Base-by-base conservation (phyloP, 441 rosid species). In the Lagerstroemia fauriei region DNA sequence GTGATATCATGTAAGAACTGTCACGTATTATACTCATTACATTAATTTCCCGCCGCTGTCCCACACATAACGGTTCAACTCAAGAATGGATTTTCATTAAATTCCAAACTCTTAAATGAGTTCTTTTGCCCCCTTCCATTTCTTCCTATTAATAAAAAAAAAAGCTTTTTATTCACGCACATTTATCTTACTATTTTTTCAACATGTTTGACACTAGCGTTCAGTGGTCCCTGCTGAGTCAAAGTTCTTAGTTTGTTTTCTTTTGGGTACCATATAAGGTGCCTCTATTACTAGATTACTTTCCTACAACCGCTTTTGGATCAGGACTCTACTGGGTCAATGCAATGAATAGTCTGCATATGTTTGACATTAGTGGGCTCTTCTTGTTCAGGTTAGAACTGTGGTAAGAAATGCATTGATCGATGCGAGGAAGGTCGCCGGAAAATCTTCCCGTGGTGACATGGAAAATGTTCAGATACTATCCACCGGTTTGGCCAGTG, bases 401-500 rank as follows among this genome's bases (percentile, higher is more conserved):
- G 96, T 92, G 51, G 82, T 92, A 59, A 96, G 97, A 69, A 96
- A 96, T 85, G 88, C 87, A 31, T 85, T 92, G 82, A 96, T 96
- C 75, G 92, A 92, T 85, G 91, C 93, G 82, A 80, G 92, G 73
- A 87, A 87, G 88, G 85, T 85, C 81, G 88, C 92, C 46, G 97
- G 94, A 85, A 88, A 92, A 78, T 71, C 87, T 80, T 87, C 89
- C 31, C 94, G 91, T 75, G 88, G 78, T 29, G 98, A 96, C 89
- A 88, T 90, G 7, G 98, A 93, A 85, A 92, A 92, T 82, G 92
- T 96, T 81, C 97, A 97, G 20, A 85, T 96, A 81, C 59, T 96
- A 81, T 91, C 99, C 48, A 94, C 98, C 47, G 94, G 97, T 75
- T 92, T 80, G 77, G 97, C 92, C 41, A 93, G 92, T 83, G 99